Conservation (phyloP, 2,329 filamentous ascomycete genomes). For the Sarocladium kiliense region DNA sequence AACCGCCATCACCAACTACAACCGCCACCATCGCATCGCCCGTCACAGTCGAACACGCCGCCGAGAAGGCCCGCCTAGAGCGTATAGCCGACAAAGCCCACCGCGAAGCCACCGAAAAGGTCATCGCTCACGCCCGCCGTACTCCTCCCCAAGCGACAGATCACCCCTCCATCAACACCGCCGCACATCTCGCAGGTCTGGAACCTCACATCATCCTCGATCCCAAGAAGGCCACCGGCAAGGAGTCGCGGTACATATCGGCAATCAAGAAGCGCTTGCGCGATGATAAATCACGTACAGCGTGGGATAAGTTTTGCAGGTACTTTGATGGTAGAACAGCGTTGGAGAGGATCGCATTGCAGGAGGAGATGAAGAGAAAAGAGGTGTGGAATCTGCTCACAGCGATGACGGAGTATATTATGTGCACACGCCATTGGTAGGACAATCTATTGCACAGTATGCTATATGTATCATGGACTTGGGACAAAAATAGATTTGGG, state of each 20-base stretch:
- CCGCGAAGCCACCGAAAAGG: constrained; percentile 50
- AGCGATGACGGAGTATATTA: constrained; percentile 61
- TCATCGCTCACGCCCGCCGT: constrained; percentile 49
- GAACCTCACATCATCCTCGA: constrained; percentile 67
- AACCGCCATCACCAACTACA: constrained; percentile 11
- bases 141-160: constrained; percentile 41
- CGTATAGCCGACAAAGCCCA: constrained; percentile 52
- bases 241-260: constrained; percentile 69
- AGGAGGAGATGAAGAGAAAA: constrained; percentile 82
- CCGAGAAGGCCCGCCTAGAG: constrained; percentile 56
- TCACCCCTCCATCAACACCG: constrained; percentile 52
- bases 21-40: constrained; percentile 16
- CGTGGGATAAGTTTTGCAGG: constrained; percentile 70
- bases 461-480: constrained; percentile 21
- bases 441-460: neutral
- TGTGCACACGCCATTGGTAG: constrained; percentile 68
- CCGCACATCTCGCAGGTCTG: constrained; percentile 51
- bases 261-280: constrained; percentile 51
- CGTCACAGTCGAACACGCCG: constrained; percentile 48
- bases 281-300: constrained; percentile 54
- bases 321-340: constrained; percentile 86
- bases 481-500: no score
- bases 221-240: constrained; percentile 71
- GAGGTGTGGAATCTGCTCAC: constrained; percentile 65
- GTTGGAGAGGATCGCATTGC: constrained; percentile 79